Evolutionary conservation across 1,284 basidiomycete species (phyloP), one percentile per base, ranked within the genome.

Genomic region (Lentinus polychrous): DNA sequence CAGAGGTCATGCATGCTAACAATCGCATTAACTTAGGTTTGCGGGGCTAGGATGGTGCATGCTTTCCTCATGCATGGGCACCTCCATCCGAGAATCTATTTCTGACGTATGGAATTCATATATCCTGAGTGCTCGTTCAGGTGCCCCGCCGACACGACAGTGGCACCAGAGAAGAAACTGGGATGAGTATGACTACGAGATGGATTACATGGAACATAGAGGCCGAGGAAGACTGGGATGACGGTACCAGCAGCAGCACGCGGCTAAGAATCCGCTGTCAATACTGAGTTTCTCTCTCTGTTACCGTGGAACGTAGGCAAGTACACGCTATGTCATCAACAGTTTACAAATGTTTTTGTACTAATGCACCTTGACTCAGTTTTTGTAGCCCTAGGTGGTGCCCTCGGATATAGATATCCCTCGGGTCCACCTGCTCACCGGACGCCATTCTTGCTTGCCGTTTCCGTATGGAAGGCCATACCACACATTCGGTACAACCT

Each of bases 31-130:
- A 14, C 24, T n/a, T 48, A 43, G 18, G 14, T 36, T 27, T 35
- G 36, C 71, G 23, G 66, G 73, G 23, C 57, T 83, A 5, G 70
- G 70, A 34, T 83, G 82, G 79, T 85, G 83, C 58, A 63, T 83
- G 49, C 62, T 83, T 45, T 83, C 81, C 32, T 83, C 81, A 3
- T 83, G 83, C 65, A 59, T 84, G 52, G 82, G 83, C 20, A 66
- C 65, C 8, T 66, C 78, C 2, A 63, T 81, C 35, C 62, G 70
- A 37, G 65, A 64, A 22, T 58, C 66, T 14, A 49, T 78, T 27
- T 64, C 67, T 22, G 69, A 70, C 38, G 55, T 78, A 15, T 80
- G 76, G 78, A 65, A 75, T 38, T 51, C 60, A 40, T 39, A 60
- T 22, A 46, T 62, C 12, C 53, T 63, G 44, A 58, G 65, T 38